Percentiles rank a stretch among this genome's conserved stretches.
Conservation (phyloP, 495 filamentous ascomycete species). For the Penicillium malachiteum region DNA sequence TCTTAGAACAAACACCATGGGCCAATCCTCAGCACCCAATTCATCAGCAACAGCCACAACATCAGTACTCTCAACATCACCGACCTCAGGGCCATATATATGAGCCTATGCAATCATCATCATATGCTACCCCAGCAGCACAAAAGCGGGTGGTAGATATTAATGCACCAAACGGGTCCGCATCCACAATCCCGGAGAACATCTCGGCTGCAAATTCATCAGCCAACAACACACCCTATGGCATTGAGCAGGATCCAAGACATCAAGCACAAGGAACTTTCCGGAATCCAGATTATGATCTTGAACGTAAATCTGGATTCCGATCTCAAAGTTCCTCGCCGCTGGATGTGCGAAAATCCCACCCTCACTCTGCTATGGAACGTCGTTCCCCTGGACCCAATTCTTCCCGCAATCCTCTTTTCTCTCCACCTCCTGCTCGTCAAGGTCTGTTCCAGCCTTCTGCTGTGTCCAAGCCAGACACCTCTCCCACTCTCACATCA, state of each 20-base stretch:
- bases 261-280: conserved; percentile 24
- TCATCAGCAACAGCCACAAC: conserved; percentile 52
- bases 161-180: conserved; percentile 54
- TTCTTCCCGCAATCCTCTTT: conserved; percentile 31
- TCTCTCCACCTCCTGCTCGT: conserved; percentile 39
- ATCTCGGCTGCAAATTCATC: conserved; percentile 47
- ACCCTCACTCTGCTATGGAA: conserved; percentile 32
- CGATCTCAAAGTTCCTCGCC: conserved; percentile 47
- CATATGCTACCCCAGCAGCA: conserved; percentile 52
- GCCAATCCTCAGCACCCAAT: conserved; percentile 83
- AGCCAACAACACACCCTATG: conserved; percentile 46
- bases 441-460: conserved; percentile 37
- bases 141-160: conserved; percentile 54
- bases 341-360: conserved; percentile 45
- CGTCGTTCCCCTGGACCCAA: conserved; percentile 24
- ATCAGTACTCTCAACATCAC: conserved; percentile 39
- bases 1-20: conserved; percentile 82
- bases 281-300: conserved; percentile 40
- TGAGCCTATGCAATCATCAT: conserved; percentile 32
- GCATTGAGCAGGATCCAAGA: conserved; percentile 39
- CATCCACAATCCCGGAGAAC: conserved; percentile 56
- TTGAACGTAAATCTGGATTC: conserved; percentile 38
- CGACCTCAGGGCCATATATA: conserved; percentile 33
- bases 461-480: conserved; percentile 28
- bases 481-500: conserved; percentile 33